These are phyloP conservation scores for Apiospora kogelbergensis DNA, from an alignment of 2,329 filamentous ascomycete genomes.

Conservation along the genomic window DNA sequence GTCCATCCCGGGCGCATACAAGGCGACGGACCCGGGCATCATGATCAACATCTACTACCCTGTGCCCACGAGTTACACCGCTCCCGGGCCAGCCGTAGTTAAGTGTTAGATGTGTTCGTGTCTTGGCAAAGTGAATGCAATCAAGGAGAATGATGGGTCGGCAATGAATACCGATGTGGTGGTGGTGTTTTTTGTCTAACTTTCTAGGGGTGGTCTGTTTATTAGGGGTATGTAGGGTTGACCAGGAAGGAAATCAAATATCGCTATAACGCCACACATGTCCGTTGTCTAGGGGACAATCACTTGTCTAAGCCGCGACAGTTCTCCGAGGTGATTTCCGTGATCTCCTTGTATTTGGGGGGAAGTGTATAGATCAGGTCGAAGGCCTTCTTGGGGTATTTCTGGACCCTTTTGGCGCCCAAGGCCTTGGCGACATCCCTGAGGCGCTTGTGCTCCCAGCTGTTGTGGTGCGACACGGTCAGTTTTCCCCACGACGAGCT, in stretches of 20 bases:
- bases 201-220: neutral
- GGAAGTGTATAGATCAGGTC: conserved; percentile 60
- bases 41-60: conserved; percentile 34
- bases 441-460: conserved; percentile 59
- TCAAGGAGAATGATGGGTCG: neutral
- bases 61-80: conserved; percentile 27
- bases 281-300: neutral
- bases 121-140: neutral
- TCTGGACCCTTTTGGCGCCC: conserved; percentile 45
- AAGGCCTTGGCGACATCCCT: conserved; percentile 51
- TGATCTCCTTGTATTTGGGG: conserved; percentile 47
- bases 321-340: conserved; percentile 45
- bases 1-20: conserved; percentile 36
- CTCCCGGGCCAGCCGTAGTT: conserved; percentile 25
- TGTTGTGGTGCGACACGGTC: conserved; percentile 16
- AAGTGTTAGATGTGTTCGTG: neutral
- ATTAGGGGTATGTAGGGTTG: neutral
- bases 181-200: neutral
- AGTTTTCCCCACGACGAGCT: neutral
- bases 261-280: neutral
- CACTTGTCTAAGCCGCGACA: conserved; percentile 51
- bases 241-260: neutral
- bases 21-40: conserved; percentile 33
- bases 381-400: conserved; percentile 51
- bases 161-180: neutral